phyloP scores from a whole-genome alignment of 1,284 basidiomycete genomes.

The Apiotrichum domesticum region DNA sequence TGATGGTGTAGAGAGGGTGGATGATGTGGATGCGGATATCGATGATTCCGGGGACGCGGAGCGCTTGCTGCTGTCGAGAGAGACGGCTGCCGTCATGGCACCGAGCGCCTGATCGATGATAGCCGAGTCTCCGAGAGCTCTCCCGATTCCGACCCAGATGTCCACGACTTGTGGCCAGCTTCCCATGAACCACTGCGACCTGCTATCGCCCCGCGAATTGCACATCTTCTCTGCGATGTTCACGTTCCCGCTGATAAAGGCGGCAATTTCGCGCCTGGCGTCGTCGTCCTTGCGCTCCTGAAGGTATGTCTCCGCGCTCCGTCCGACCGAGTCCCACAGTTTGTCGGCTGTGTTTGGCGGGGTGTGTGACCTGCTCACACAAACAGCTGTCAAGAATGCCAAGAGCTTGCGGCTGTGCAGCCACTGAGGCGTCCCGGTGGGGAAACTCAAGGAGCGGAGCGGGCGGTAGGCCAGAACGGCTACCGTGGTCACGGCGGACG shows the following conservation, averaged over 20 bases:
- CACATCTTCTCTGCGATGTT: constrained; percentile 23
- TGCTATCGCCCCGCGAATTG: constrained; percentile 13
- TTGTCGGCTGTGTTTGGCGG: constrained; percentile 5
- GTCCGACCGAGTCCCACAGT: constrained; percentile 11
- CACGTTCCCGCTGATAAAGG: constrained; percentile 16
- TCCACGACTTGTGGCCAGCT: constrained; percentile 33
- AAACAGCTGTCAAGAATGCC: constrained; percentile 4
- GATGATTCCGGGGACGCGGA: not conserved
- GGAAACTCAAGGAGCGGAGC: not conserved
- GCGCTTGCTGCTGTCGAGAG: not conserved
- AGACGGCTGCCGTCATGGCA: constrained; percentile 8
- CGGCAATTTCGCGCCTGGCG: constrained; percentile 15
- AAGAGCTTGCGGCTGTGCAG: constrained; percentile 7
- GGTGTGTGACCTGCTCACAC: not conserved
- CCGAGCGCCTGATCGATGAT: constrained; percentile 32
- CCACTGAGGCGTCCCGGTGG: not conserved
- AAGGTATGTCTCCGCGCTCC: constrained; percentile 6
- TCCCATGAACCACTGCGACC: constrained; percentile 24
- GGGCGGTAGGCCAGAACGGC: constrained; percentile 10
- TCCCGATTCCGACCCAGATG: constrained; percentile 38
- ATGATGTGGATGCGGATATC: too few relatives aligned
- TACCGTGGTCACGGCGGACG: not conserved
- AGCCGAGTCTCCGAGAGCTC: constrained; percentile 27
- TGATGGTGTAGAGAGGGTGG: too few relatives aligned
- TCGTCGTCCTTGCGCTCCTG: constrained; percentile 8